These are phyloP conservation scores for Microbotryum violaceum DNA, from an alignment of 1,284 basidiomycete species.

Conservation along the genomic window DNA sequence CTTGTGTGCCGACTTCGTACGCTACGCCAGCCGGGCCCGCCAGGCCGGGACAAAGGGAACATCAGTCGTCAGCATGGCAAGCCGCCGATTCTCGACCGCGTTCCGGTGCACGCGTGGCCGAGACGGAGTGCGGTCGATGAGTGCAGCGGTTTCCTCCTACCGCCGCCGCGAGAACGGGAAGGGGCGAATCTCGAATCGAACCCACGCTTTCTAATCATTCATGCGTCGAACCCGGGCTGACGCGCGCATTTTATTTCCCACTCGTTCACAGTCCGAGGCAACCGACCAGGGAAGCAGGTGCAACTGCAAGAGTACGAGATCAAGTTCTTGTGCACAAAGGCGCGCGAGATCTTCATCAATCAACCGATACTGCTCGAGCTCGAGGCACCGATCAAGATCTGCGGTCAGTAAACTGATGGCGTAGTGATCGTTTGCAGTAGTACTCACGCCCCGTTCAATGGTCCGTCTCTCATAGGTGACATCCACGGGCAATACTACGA, in stretches of 20 bases:
- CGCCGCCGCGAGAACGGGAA: too few relatives aligned
- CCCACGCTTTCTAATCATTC: too few relatives aligned
- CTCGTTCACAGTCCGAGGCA: conserved; percentile 65
- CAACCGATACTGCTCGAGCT: conserved; percentile 89
- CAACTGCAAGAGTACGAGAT: conserved; percentile 93
- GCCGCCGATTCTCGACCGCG: too few relatives aligned
- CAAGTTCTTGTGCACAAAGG: conserved; percentile 89
- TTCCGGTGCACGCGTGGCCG: too few relatives aligned
- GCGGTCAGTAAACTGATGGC: conserved; percentile 57
- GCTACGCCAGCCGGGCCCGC: not conserved
- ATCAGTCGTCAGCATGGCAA: too few relatives aligned
- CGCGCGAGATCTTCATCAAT: conserved; percentile 91
- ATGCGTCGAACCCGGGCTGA: not conserved
- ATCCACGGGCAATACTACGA: conserved; percentile 96
- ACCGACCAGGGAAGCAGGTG: conserved; percentile 86
- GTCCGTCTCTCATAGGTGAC: conserved; percentile 54
- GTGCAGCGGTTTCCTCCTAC: not conserved
- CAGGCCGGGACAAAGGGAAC: not conserved
- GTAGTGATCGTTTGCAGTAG: too few relatives aligned
- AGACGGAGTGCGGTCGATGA: not conserved
- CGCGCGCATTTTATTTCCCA: not conserved
- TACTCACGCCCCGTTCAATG: not conserved
- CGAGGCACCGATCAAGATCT: conserved; percentile 95
- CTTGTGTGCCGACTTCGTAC: not conserved
- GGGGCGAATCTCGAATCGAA: too few relatives aligned